These are phyloP conservation scores for Clarireedia hainanense DNA, from an alignment of 2,329 filamentous ascomycete genomes.

Conservation along the genomic window DNA sequence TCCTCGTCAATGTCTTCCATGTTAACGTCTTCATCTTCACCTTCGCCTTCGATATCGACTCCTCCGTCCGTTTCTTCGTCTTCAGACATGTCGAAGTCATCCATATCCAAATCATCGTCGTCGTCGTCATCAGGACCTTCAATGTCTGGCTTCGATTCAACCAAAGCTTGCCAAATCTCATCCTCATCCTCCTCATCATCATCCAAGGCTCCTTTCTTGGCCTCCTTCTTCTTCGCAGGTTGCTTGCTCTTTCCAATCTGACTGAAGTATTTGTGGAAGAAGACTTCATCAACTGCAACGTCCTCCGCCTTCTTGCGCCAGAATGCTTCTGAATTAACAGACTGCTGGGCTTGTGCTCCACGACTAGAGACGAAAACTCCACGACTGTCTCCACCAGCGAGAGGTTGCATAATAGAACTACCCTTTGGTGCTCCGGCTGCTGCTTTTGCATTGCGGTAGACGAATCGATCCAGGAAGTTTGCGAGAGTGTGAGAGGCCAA, in stretches of 20 bases:
- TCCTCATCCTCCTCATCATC: conserved; percentile 54
- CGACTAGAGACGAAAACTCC: conserved; percentile 50
- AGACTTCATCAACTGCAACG: conserved; percentile 84
- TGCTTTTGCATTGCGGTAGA: conserved; percentile 89
- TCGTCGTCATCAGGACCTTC: conserved; percentile 48
- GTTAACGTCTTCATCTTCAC: conserved; percentile 30
- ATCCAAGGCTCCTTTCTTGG: conserved; percentile 38
- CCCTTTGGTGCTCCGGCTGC: conserved; percentile 58
- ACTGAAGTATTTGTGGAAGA: conserved; percentile 97
- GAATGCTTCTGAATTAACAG: conserved; percentile 82
- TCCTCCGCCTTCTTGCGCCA: conserved; percentile 87
- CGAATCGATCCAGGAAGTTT: conserved; percentile 94
- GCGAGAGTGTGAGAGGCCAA: conserved; percentile 84
- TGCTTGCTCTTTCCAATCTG: conserved; percentile 57
- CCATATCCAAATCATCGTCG: conserved; percentile 39
- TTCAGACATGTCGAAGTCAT: conserved; percentile 37
- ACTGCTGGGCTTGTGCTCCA: conserved; percentile 42
- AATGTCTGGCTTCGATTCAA: conserved; percentile 70
- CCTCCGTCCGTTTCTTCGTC: conserved; percentile 35
- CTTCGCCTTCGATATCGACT: conserved; percentile 18
- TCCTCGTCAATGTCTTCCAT: conserved; percentile 39
- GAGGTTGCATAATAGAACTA: conserved; percentile 92
- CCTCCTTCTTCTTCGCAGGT: conserved; percentile 46
- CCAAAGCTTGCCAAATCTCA: conserved; percentile 87
- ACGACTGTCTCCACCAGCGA: conserved; percentile 54